Conservation (phyloP, 2,329 filamentous ascomycete species). For the Cercospora beticola region DNA sequence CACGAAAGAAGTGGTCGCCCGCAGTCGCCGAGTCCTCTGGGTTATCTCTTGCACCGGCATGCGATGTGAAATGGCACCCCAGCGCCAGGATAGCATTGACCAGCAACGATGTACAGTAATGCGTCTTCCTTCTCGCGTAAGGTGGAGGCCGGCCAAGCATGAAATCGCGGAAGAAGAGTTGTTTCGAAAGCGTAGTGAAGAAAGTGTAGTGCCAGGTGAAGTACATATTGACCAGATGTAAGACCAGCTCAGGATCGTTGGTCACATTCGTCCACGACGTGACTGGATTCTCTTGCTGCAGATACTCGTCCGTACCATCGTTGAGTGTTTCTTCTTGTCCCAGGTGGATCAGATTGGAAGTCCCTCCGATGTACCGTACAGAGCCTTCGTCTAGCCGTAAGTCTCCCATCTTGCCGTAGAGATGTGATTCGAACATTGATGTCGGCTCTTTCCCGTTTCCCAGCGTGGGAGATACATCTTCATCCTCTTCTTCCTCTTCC, state of each 20-base stretch:
- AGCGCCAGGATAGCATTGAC: constrained; percentile 93
- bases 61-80: constrained; percentile 87
- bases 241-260: constrained; percentile 71
- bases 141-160: constrained; percentile 63
- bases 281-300: constrained; percentile 65
- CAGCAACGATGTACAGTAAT: constrained; percentile 83
- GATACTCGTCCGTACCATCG: constrained; percentile 45
- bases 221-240: constrained; percentile 93
- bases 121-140: constrained; percentile 52
- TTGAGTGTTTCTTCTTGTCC: constrained; percentile 48
- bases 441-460: constrained; percentile 40
- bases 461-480: constrained; percentile 34
- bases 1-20: constrained; percentile 92
- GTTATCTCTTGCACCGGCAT: constrained; percentile 67
- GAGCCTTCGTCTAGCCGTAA: constrained; percentile 82
- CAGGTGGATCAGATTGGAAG: constrained; percentile 86
- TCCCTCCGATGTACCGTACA: constrained; percentile 88
- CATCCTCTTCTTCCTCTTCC: constrained; percentile 47
- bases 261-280: constrained; percentile 88
- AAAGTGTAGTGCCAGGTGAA: constrained; percentile 98
- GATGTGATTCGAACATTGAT: constrained; percentile 67
- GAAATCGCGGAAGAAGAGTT: constrained; percentile 84
- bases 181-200: constrained; percentile 86
- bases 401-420: constrained; percentile 92
- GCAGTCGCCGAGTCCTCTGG: constrained; percentile 78